Evolutionary conservation across 805 yeast species (phyloP).

Genomic region (Metschnikowia drakensbergensis): DNA sequence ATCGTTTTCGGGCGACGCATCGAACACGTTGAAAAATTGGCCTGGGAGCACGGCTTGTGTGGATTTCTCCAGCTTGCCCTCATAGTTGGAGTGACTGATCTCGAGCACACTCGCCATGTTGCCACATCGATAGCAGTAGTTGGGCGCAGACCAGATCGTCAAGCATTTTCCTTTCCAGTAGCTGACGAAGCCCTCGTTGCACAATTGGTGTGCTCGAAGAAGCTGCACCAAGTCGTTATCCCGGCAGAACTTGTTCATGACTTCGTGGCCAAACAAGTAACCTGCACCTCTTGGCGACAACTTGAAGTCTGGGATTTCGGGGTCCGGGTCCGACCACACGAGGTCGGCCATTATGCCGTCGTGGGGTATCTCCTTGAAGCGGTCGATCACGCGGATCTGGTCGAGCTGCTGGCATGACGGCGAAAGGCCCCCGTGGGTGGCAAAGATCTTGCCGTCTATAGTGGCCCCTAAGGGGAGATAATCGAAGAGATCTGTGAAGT

Average conservation of each 20-base stretch:
- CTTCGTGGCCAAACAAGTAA: constrained; percentile 88
- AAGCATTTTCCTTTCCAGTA: constrained; percentile 87
- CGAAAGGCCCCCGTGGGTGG: constrained; percentile 95
- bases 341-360: constrained; percentile 99
- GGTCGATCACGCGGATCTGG: constrained; percentile 83
- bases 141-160: constrained; percentile 99
- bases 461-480: constrained; percentile 62
- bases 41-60: constrained; percentile 38
- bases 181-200: constrained; percentile 93
- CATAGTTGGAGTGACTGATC: constrained; percentile 51
- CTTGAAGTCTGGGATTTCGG: constrained; percentile 68
- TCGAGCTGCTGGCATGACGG: constrained; percentile 94
- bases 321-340: constrained; percentile 97
- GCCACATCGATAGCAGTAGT: constrained; percentile 95
- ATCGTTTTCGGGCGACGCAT: constrained; percentile 92
- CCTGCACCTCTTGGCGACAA: constrained; percentile 97
- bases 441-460: constrained; percentile 84
- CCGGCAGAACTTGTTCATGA: constrained; percentile 79
- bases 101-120: constrained; percentile 97
- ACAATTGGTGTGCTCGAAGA: constrained; percentile 91
- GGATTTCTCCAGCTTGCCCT: constrained; percentile 14
- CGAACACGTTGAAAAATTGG: constrained; percentile 87
- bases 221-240: constrained; percentile 77
- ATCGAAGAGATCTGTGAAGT: constrained; percentile 90
- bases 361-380: constrained; percentile 94